Evolutionary conservation across 192 early-diverging fungal species (phyloP).

Genomic region (Funneliformis mosseae): DNA sequence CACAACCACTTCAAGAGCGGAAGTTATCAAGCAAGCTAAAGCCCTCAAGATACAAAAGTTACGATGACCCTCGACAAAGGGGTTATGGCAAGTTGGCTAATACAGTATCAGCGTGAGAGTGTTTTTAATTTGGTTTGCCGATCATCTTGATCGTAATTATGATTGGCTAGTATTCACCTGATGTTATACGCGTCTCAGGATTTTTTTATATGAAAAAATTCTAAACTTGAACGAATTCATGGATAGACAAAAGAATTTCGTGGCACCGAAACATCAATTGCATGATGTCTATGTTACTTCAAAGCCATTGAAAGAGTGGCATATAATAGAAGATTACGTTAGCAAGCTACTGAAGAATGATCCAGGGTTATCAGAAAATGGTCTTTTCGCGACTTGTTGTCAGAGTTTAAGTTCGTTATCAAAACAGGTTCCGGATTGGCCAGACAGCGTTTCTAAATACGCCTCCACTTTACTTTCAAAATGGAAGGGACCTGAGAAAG

Average conservation of each 20-base stretch:
- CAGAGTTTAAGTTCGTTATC: conserved; percentile 17
- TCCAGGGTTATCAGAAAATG: conserved; percentile 13
- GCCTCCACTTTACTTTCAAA: conserved; percentile 30
- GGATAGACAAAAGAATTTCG: conserved; percentile 24
- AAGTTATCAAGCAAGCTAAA: conserved; percentile 28
- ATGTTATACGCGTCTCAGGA: too few relatives aligned
- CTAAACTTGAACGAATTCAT: too few relatives aligned
- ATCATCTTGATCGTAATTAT: too few relatives aligned
- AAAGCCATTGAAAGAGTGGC: conserved; percentile 31
- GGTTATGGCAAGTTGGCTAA: too few relatives aligned
- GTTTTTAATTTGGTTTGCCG: too few relatives aligned
- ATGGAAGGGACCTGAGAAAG: conserved; percentile 28
- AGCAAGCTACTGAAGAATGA: conserved; percentile 27
- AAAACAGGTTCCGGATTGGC: conserved; percentile 27
- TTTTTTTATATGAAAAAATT: too few relatives aligned
- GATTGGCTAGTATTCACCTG: too few relatives aligned
- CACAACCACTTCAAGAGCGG: conserved; percentile 25
- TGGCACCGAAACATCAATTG: conserved; percentile 13
- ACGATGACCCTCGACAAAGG: background rate
- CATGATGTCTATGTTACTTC: conserved; percentile 31
- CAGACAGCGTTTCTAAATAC: conserved; percentile 30
- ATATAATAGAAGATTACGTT: conserved; percentile 30
- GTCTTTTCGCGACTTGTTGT: conserved; percentile 12
- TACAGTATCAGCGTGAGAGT: too few relatives aligned
- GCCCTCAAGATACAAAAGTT: conserved; percentile 29